phyloP scores from a whole-genome alignment of 371 early-diverging fungal species.

The Lichtheimia hyalospora region DNA sequence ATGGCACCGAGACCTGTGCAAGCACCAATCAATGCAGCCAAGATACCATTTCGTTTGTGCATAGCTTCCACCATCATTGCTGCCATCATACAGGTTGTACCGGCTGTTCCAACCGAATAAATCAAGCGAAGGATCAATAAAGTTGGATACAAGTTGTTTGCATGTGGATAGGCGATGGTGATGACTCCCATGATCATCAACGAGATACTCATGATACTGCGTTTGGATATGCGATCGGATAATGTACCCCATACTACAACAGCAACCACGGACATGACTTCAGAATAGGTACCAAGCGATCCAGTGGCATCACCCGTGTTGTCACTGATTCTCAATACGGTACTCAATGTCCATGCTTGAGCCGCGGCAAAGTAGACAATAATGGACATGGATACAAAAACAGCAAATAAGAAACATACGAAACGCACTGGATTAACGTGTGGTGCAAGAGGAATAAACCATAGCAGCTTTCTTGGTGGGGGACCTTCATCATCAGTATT shows the following conservation, averaged over 20 bases:
- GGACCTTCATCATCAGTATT: no score
- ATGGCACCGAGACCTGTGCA: slow-evolving; percentile 55
- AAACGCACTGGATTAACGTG: slow-evolving; percentile 39
- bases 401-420: slow-evolving; percentile 30
- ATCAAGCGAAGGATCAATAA: slow-evolving; percentile 54
- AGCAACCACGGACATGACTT: slow-evolving; percentile 46
- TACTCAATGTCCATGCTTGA: slow-evolving; percentile 29
- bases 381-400: slow-evolving; percentile 26
- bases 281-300: slow-evolving; percentile 59
- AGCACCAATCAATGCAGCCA: slow-evolving; percentile 54
- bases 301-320: slow-evolving; percentile 40
- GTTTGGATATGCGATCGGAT: slow-evolving; percentile 20
- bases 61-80: slow-evolving; percentile 56
- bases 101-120: slow-evolving; percentile 70
- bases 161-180: slow-evolving; percentile 47
- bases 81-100: slow-evolving; percentile 70
- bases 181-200: slow-evolving; percentile 53
- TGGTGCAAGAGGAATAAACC: slow-evolving; percentile 32
- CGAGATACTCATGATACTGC: slow-evolving; percentile 16
- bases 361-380: slow-evolving; percentile 38
- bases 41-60: slow-evolving; percentile 47
- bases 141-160: slow-evolving; percentile 50
- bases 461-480: slow-evolving; percentile 19
- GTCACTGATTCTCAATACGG: slow-evolving; percentile 10
- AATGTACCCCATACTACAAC: slow-evolving; percentile 36